Evolutionary conservation across 2,329 filamentous ascomycete species (phyloP).

Genomic region (Penicillium fuscoglaucum): DNA sequence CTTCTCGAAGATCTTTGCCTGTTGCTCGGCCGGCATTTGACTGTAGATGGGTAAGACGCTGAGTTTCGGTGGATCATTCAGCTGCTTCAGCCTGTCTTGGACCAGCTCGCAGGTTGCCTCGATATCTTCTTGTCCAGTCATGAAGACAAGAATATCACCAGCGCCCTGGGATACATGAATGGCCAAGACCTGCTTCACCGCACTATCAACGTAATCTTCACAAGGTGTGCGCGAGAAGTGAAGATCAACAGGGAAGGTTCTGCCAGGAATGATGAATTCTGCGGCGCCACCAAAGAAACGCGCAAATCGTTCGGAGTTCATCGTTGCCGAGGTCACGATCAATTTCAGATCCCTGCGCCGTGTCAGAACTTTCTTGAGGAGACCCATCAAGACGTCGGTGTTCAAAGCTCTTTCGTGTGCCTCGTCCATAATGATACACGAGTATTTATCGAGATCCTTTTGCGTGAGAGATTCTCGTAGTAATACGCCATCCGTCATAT

Average conservation of each 20-base stretch:
- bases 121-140: constrained; percentile 99
- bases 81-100: constrained; percentile 78
- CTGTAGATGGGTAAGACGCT: constrained; percentile 97
- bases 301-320: constrained; percentile 96
- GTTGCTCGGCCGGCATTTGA: constrained; percentile 97
- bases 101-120: constrained; percentile 94
- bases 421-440: constrained; percentile 99
- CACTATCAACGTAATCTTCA: constrained; percentile 96
- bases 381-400: constrained; percentile 93
- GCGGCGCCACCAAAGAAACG: constrained; percentile 95
- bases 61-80: constrained; percentile 93
- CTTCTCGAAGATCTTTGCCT: constrained; percentile 95
- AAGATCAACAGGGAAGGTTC: constrained; percentile 95
- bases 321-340: constrained; percentile 96
- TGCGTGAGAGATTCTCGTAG: constrained; percentile 91
- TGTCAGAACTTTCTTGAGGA: constrained; percentile 95
- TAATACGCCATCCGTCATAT: constrained; percentile 97
- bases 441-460: constrained; percentile 90
- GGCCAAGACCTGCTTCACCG: constrained; percentile 90
- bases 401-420: constrained; percentile 96
- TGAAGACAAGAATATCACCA: constrained; percentile 96
- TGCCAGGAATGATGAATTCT: constrained; percentile 92
- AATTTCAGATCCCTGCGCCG: constrained; percentile 87
- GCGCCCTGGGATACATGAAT: constrained; percentile 94
- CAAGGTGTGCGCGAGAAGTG: constrained; percentile 94